Evolutionary conservation across 83 land plant genomes (phyloP).

Genomic region (Larix sibirica): DNA sequence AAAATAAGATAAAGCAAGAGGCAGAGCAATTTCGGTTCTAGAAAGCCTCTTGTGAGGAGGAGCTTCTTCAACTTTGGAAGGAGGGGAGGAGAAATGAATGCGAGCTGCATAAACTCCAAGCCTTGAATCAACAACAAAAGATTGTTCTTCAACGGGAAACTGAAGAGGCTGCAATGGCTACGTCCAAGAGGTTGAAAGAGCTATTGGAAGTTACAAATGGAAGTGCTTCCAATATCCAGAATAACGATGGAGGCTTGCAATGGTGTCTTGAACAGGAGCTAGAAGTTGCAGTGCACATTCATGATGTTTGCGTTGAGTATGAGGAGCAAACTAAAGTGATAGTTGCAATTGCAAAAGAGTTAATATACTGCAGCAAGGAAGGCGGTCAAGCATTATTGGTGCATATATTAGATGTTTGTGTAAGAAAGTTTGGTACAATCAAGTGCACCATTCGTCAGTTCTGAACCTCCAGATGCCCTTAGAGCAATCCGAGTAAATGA

Average conservation of each 20-base stretch:
- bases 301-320: slow-evolving; percentile 90
- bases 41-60: slow-evolving; percentile 96
- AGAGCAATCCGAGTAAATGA: too few species aligned
- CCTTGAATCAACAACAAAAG: slow-evolving; percentile 91
- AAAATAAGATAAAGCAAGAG: slow-evolving; percentile 93
- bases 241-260: slow-evolving; percentile 72
- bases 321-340: slow-evolving; percentile 89
- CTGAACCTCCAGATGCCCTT: too few species aligned
- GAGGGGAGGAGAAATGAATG: slow-evolving; percentile 97
- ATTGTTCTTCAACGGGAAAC: slow-evolving; percentile 98
- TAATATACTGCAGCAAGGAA: not conserved
- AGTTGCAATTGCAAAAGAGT: slow-evolving; percentile 79
- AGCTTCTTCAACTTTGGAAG: slow-evolving; percentile 87
- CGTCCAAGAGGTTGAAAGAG: slow-evolving; percentile 84
- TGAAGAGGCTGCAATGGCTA: slow-evolving; percentile 97
- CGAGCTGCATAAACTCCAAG: slow-evolving; percentile 95
- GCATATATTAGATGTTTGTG: too few species aligned
- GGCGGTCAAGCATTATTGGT: too few species aligned
- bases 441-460: too few species aligned
- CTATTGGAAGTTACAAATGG: slow-evolving; percentile 81
- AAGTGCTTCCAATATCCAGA: slow-evolving; percentile 46
- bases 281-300: slow-evolving; percentile 83
- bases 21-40: slow-evolving; percentile 92
- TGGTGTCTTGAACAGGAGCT: slow-evolving; percentile 88
- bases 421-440: too few species aligned